Conservation (phyloP, 2,329 filamentous ascomycete genomes). For the Sclerotinia glacialis region DNA sequence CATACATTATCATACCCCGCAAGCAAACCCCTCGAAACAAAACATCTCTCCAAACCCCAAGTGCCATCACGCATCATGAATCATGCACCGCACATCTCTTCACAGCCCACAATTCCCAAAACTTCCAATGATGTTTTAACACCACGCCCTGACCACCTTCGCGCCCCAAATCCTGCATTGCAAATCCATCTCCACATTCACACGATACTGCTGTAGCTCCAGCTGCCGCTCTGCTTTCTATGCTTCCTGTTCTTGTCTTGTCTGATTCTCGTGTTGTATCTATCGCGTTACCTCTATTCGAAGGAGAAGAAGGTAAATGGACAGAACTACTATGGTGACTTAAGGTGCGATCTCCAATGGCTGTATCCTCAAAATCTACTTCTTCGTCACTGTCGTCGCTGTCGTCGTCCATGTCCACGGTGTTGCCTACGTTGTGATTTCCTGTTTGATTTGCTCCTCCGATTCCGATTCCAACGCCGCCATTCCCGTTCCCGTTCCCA, state of each 20-base stretch:
- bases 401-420: background rate
- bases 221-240: background rate
- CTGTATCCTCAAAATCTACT: slow-evolving; percentile 12
- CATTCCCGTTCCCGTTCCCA: background rate
- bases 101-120: slow-evolving; percentile 22
- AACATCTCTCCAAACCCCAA: too few species aligned
- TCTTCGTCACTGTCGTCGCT: slow-evolving; percentile 12
- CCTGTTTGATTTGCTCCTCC: background rate
- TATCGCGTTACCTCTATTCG: background rate
- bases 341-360: slow-evolving; percentile 11
- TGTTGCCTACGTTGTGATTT: background rate
- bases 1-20: background rate
- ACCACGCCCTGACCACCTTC: background rate
- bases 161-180: slow-evolving; percentile 9
- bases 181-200: slow-evolving; percentile 17
- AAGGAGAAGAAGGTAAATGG: background rate
- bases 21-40: too few species aligned
- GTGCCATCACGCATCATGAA: background rate
- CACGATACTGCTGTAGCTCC: background rate
- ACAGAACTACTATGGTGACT: slow-evolving; percentile 21
- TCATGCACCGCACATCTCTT: slow-evolving; percentile 22
- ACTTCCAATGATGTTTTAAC: slow-evolving; percentile 21
- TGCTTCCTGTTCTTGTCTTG: too few species aligned
- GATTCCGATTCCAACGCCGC: background rate
- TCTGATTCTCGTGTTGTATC: background rate